Evolutionary conservation across 805 yeast genomes (phyloP), one percentile per base, ranked within the genome.

Genomic region (Candida andamanensis): DNA sequence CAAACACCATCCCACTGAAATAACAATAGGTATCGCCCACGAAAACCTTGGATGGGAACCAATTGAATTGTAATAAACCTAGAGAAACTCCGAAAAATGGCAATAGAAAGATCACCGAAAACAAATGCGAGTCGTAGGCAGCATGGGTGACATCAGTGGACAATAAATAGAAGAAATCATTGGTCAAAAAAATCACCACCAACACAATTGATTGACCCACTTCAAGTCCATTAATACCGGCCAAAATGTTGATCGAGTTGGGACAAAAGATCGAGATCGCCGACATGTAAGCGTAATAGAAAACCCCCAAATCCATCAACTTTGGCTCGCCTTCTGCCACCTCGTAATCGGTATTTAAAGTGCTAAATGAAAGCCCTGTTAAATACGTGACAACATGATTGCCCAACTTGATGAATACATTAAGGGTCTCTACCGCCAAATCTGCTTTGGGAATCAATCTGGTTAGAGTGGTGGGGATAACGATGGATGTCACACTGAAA

Each of bases 1-100:
- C 98, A 58, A 92, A 87, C 1, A 92, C 95, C 98, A 92, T 92
- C 3, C 99, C 99, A 16, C 95, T 86, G 57, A 92, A 89, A 59
- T 92, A 92, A 60, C 99, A 92, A 65, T 83, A 92, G 1, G 98
- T 90, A 54, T 92, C 99, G 18, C 99, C 99, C 6, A 92, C 99
- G 60, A 92, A 92, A 1, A 86, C 97, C 35, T 62, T 62, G 0
- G 98, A 86, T 1, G 98, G 98, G 64, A 69, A 92, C 81, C 89
- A 83, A 54, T 92, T 92, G 64, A 69, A 80, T 45, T 74, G 76
- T 45, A 84, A 72, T 34, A 92, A 60, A 0, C 84, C 95, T 1
- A 80, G 40, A 0, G 95, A 76, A 6, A 85, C 92, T 1, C 96
- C 96, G 24, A 90, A 50, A 50, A 90, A 81, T 15, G 98, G 99